Percentiles rank a stretch among this genome's conserved stretches.
phyloP scores from a whole-genome alignment of 2,329 filamentous ascomycete species.

The Cadophora malorum region DNA sequence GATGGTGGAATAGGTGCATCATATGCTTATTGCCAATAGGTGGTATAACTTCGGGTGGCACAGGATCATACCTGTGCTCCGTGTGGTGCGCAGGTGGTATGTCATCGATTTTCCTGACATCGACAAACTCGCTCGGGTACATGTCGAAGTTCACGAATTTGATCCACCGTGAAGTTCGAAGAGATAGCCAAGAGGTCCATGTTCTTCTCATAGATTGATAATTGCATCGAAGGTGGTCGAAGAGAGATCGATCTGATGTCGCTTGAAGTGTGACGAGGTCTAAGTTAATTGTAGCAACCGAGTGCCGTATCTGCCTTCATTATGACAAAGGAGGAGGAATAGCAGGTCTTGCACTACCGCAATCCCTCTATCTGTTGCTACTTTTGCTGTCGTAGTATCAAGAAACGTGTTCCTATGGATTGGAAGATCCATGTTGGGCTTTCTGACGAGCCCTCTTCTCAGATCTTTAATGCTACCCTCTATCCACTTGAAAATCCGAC shows the following conservation, averaged over 20 bases:
- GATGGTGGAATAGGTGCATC: constrained; percentile 36
- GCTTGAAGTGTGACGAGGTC: constrained; percentile 26
- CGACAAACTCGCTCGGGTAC: constrained; percentile 31
- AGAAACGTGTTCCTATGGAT: no score
- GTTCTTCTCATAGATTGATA: constrained; percentile 28
- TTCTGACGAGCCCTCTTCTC: no score
- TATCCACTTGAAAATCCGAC: no score
- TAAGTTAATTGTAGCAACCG: constrained; percentile 33
- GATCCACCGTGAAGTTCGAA: constrained; percentile 31
- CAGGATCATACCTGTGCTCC: constrained; percentile 33
- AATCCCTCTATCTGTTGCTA: background rate
- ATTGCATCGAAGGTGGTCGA: constrained; percentile 26
- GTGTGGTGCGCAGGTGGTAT: constrained; percentile 31
- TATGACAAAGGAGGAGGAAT: constrained; percentile 35
- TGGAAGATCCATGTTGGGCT: no score
- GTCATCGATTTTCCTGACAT: constrained; percentile 33
- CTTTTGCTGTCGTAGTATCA: no score
- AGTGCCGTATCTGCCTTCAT: constrained; percentile 32
- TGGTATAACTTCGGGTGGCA: constrained; percentile 32
- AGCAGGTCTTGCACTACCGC: background rate
- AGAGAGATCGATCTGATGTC: constrained; percentile 31
- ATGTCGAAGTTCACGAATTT: constrained; percentile 38
- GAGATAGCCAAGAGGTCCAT: constrained; percentile 24
- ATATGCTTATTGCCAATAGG: constrained; percentile 33
- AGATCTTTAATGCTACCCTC: no score